phyloP scores from a whole-genome alignment of 2,329 filamentous ascomycete genomes.

The Geosmithia morbida region DNA sequence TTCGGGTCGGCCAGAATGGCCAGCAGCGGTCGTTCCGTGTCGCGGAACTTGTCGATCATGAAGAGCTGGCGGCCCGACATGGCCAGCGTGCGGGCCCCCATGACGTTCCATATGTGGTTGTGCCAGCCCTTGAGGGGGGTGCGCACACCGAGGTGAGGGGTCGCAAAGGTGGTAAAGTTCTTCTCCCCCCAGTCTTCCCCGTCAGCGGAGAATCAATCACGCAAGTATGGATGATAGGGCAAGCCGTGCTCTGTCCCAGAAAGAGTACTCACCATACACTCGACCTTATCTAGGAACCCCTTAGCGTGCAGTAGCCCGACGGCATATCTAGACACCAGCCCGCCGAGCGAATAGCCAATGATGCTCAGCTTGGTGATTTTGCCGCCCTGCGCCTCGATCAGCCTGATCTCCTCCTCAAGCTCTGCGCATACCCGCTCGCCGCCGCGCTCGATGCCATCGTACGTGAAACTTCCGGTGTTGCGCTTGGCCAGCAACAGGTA shows the following conservation, averaged over 20 bases:
- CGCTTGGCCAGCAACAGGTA: constrained; percentile 59
- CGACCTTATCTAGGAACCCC: constrained; percentile 63
- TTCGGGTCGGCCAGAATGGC: constrained; percentile 68
- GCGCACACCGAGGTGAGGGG: constrained; percentile 66
- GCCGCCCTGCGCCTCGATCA: constrained; percentile 45
- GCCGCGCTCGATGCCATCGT: constrained; percentile 54
- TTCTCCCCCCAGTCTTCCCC: constrained; percentile 13
- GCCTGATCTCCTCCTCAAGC: constrained; percentile 48
- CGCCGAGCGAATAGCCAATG: constrained; percentile 80
- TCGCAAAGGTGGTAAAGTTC: constrained; percentile 90
- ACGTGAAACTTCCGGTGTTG: constrained; percentile 60
- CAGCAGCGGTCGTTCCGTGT: constrained; percentile 68
- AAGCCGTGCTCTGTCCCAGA: neutral
- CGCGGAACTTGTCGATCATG: constrained; percentile 70
- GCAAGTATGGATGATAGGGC: neutral
- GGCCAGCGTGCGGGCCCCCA: constrained; percentile 70
- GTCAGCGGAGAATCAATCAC: neutral
- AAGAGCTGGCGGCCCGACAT: constrained; percentile 80
- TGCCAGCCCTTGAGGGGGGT: constrained; percentile 52
- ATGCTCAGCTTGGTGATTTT: constrained; percentile 72
- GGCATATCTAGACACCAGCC: constrained; percentile 73
- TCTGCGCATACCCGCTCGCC: constrained; percentile 54
- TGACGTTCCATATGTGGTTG: constrained; percentile 63
- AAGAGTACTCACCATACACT: constrained; percentile 49
- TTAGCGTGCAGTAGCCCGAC: constrained; percentile 72